phyloP scores from a whole-genome alignment of 2,329 filamentous ascomycete species.

The Didymella pinodella region DNA sequence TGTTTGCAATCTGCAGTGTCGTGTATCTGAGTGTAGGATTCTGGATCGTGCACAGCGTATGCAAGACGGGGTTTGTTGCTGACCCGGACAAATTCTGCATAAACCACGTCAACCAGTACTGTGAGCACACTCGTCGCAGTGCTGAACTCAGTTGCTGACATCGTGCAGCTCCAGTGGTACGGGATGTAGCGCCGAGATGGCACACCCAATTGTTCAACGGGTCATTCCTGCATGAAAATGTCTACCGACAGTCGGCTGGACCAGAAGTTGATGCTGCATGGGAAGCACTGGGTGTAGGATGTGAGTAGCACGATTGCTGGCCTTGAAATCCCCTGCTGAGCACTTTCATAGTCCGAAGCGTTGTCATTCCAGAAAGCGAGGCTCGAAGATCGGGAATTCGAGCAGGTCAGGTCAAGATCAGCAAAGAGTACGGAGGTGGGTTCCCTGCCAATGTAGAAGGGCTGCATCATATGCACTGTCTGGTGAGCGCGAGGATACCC shows the following conservation, averaged over 20 bases:
- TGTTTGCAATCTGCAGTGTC: constrained; percentile 28
- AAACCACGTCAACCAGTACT: constrained; percentile 41
- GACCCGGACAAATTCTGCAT: constrained; percentile 40
- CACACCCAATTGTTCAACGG: constrained; percentile 61
- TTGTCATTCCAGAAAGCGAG: constrained; percentile 60
- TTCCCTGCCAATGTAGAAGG: constrained; percentile 67
- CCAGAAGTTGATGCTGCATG: constrained; percentile 67
- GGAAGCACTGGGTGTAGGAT: constrained; percentile 61
- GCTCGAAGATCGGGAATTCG: constrained; percentile 61
- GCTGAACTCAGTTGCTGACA: not conserved
- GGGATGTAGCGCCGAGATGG: constrained; percentile 55
- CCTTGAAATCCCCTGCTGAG: not conserved
- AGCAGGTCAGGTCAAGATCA: constrained; percentile 63
- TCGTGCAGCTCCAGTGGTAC: constrained; percentile 43
- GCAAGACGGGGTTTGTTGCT: constrained; percentile 20
- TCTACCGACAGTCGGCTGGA: constrained; percentile 60
- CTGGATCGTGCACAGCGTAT: constrained; percentile 28
- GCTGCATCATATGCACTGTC: constrained; percentile 65
- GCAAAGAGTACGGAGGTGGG: constrained; percentile 64
- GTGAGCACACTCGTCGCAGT: constrained; percentile 24
- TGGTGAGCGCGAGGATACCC: constrained; percentile 51
- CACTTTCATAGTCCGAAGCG: constrained; percentile 39
- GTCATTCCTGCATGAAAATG: constrained; percentile 62
- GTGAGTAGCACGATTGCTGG: constrained; percentile 44
- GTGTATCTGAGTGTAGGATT: constrained; percentile 30